Conservation (phyloP, 441 rosid genomes). For the Mallotus japonicus region DNA sequence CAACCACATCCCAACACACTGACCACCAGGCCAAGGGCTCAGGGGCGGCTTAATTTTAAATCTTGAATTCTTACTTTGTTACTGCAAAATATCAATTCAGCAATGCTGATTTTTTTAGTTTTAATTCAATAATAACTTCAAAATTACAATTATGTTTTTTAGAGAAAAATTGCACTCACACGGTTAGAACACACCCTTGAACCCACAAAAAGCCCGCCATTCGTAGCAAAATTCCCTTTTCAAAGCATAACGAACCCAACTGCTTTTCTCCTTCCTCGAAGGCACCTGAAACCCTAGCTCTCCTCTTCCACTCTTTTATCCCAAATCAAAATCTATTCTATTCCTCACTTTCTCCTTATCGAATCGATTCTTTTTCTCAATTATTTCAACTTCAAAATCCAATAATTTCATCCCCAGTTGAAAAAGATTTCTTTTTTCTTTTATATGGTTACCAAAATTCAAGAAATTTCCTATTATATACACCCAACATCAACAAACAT, state of each 20-base stretch:
- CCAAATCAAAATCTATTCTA: neutral
- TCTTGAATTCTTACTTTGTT: too few relatives aligned
- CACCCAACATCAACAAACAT: neutral
- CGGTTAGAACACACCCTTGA: too few relatives aligned
- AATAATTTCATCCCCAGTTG: neutral
- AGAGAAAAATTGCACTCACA: too few relatives aligned
- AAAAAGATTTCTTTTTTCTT: neutral
- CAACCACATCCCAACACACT: too few relatives aligned
- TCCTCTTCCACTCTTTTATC: neutral
- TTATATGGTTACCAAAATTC: neutral
- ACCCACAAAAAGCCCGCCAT: neutral
- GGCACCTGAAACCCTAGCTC: neutral
- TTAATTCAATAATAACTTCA: too few relatives aligned
- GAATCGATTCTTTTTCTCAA: conserved; percentile 12
- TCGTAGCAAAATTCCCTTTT: neutral
- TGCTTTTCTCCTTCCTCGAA: neutral
- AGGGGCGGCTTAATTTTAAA: too few relatives aligned
- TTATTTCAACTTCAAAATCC: too few relatives aligned
- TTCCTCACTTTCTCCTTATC: neutral
- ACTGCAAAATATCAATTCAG: too few relatives aligned
- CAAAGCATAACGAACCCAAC: neutral
- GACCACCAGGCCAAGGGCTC: too few relatives aligned
- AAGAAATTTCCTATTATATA: neutral
- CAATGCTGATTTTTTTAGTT: too few relatives aligned
- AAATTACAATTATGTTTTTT: too few relatives aligned